phyloP scores from a whole-genome alignment of 140 eudicot species.

The Bidens hawaiensis region DNA sequence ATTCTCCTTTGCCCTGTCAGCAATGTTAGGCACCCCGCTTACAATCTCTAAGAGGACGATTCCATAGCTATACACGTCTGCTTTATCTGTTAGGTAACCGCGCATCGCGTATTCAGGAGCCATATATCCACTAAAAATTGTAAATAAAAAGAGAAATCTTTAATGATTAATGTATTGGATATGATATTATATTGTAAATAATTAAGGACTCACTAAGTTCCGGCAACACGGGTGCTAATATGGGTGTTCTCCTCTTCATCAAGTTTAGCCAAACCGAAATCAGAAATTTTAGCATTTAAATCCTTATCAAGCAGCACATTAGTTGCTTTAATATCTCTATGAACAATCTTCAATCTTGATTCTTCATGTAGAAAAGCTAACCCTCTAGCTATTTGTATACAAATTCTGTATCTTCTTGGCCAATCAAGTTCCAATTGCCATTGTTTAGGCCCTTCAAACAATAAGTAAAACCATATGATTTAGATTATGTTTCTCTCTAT shows the following conservation, averaged over 20 bases:
- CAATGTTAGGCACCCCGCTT: conserved; percentile 52
- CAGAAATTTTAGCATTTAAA: conserved; percentile 71
- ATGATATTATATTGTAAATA: background rate
- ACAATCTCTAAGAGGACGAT: conserved; percentile 61
- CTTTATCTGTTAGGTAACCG: conserved; percentile 77
- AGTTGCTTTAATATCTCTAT: conserved; percentile 70
- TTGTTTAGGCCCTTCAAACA: conserved; percentile 19
- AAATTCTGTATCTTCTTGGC: conserved; percentile 66
- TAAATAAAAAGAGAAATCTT: background rate
- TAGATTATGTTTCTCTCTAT: background rate
- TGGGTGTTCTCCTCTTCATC: conserved; percentile 78
- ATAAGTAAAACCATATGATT: background rate
- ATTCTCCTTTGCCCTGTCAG: conserved; percentile 32
- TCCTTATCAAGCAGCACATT: conserved; percentile 74
- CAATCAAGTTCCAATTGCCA: conserved; percentile 50
- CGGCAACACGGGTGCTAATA: conserved; percentile 76
- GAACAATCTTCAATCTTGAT: conserved; percentile 62
- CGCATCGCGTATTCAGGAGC: conserved; percentile 80
- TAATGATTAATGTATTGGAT: background rate
- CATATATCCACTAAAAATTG: conserved; percentile 62
- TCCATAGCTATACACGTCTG: conserved; percentile 80
- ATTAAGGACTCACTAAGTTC: conserved; percentile 55
- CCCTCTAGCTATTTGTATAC: conserved; percentile 71
- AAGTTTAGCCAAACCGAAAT: conserved; percentile 81
- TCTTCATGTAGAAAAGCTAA: conserved; percentile 80